Evolutionary conservation across 1,284 basidiomycete species (phyloP).

Genomic region (Pseudozyma sp.): DNA sequence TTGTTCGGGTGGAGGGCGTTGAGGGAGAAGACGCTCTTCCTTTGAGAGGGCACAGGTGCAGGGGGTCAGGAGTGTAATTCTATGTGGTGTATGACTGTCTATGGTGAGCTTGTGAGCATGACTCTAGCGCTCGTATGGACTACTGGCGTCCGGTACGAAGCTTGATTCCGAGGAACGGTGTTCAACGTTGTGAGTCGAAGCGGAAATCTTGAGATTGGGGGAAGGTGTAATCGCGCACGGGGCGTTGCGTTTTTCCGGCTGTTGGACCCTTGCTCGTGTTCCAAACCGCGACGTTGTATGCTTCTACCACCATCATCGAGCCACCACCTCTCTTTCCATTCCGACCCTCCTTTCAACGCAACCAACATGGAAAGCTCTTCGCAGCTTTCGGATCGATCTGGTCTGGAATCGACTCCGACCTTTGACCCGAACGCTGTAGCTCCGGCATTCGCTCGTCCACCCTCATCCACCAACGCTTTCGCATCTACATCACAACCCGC

Average conservation of each 20-base stretch:
- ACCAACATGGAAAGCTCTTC: not conserved
- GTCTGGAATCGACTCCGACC: not conserved
- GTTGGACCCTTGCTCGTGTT: not conserved
- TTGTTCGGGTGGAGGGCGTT: constrained; percentile 71
- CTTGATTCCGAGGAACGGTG: too few species aligned
- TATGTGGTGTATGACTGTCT: not conserved
- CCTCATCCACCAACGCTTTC: not conserved
- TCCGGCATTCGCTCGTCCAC: constrained; percentile 13
- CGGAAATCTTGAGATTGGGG: too few species aligned
- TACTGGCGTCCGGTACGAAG: too few species aligned
- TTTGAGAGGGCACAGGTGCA: constrained; percentile 2
- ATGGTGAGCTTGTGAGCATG: too few species aligned
- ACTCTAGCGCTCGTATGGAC: too few species aligned
- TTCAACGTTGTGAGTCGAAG: too few species aligned
- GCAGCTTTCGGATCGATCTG: not conserved
- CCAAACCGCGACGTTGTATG: too few species aligned
- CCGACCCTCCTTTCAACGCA: too few species aligned
- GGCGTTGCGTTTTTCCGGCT: too few species aligned
- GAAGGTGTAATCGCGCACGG: too few species aligned
- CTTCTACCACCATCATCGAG: not conserved
- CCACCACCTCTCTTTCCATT: too few species aligned
- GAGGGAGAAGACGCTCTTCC: constrained; percentile 69
- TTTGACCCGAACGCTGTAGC: constrained; percentile 23
- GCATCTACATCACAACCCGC: not conserved
- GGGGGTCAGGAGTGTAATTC: constrained; percentile 1